Conservation (phyloP, 768 basidiomycete species). For the Boletus edulis region DNA sequence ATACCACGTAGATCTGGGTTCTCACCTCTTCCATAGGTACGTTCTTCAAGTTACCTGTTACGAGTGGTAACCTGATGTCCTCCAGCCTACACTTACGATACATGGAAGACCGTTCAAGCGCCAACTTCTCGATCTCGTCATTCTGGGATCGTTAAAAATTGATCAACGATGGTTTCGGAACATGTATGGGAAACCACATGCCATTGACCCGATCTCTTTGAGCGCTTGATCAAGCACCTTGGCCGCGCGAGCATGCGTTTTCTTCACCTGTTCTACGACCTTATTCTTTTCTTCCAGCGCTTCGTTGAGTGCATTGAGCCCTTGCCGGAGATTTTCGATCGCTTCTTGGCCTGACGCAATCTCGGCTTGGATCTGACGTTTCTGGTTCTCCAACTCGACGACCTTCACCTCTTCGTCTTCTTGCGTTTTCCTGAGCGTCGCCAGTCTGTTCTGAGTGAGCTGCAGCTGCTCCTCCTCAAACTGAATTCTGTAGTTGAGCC, state of each 20-base stretch:
- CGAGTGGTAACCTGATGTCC: conserved; percentile 80
- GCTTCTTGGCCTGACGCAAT: conserved; percentile 55
- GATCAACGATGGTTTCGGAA: conserved; percentile 13
- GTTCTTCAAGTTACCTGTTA: conserved; percentile 71
- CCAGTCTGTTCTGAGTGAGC: conserved; percentile 59
- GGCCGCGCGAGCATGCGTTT: conserved; percentile 61
- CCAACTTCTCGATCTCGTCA: conserved; percentile 88
- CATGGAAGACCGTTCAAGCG: conserved; percentile 78
- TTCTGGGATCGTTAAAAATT: conserved; percentile 42
- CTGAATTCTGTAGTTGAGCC: conserved; percentile 49
- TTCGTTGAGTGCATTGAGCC: conserved; percentile 59
- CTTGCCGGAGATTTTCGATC: conserved; percentile 57
- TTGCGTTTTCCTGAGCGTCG: conserved; percentile 50
- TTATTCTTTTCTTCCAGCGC: conserved; percentile 71
- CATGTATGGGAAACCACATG: conserved; percentile 32
- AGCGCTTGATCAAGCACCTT: conserved; percentile 81
- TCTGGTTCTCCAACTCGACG: conserved; percentile 51
- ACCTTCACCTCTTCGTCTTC: conserved; percentile 54
- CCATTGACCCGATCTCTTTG: conserved; percentile 86
- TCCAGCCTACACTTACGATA: conserved; percentile 94
- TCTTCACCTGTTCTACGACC: conserved; percentile 73
- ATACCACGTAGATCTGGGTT: background rate
- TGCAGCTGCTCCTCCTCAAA: conserved; percentile 81
- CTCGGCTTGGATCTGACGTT: conserved; percentile 53
- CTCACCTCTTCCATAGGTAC: conserved; percentile 94